phyloP scores from a whole-genome alignment of 192 early-diverging fungal genomes.

The Chytriomyces hyalinus region DNA sequence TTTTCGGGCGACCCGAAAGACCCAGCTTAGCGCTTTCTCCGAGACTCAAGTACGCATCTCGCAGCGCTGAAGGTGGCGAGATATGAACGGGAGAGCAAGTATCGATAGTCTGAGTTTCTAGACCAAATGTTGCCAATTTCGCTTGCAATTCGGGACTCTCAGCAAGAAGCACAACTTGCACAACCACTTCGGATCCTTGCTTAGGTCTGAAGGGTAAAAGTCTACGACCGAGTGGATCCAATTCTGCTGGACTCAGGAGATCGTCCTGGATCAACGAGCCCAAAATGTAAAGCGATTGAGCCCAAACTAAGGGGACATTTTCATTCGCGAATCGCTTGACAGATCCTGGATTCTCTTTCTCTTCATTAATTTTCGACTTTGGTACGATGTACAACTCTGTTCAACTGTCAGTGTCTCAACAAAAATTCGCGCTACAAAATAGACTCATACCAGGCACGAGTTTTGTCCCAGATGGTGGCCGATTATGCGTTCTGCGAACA shows the following conservation, averaged over 20 bases:
- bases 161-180: slow-evolving; percentile 79
- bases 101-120: slow-evolving; percentile 79
- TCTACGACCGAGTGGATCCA: slow-evolving; percentile 82
- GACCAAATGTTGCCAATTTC: slow-evolving; percentile 71
- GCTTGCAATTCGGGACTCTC: slow-evolving; percentile 76
- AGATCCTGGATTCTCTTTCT: slow-evolving; percentile 69
- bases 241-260: slow-evolving; percentile 74
- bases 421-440: too few relatives aligned
- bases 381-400: slow-evolving; percentile 83
- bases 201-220: slow-evolving; percentile 59
- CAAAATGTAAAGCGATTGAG: slow-evolving; percentile 79
- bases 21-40: slow-evolving; percentile 80
- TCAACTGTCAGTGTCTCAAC: too few relatives aligned
- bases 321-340: slow-evolving; percentile 80
- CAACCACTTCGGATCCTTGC: slow-evolving; percentile 63
- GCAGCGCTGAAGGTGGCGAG: slow-evolving; percentile 70
- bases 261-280: slow-evolving; percentile 79
- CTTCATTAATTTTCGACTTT: slow-evolving; percentile 70
- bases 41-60: slow-evolving; percentile 75
- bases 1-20: slow-evolving; percentile 75
- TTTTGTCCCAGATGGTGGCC: slow-evolving; percentile 42
- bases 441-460: slow-evolving; percentile 39
- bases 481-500: slow-evolving; percentile 12
- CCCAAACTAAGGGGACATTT: slow-evolving; percentile 88
- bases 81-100: slow-evolving; percentile 73